Evolutionary conservation across 805 yeast genomes (phyloP), one percentile per base, ranked within the genome.

Genomic region (Wickerhamiella bombiphila): DNA sequence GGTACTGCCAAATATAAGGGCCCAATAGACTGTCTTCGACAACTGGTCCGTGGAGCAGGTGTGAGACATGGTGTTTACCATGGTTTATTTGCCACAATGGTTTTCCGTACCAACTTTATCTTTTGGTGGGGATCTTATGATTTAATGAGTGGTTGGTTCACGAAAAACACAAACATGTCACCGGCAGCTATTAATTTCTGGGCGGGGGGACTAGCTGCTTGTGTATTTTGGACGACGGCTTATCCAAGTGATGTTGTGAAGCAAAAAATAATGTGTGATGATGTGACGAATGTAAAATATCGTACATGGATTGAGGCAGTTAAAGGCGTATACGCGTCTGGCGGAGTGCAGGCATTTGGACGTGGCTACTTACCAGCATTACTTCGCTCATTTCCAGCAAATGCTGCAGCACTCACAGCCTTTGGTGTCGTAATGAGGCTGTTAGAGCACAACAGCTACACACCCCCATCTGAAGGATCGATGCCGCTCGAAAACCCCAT

Each of bases 71-170:
- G 94, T 0, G 60, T 80, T 2, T 85, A 81, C 55, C 74, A 80
- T 47, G 95, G 94, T 4, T 64, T 85, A 31, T 59, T 74, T n/a
- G 74, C 93, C 13, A 85, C 96, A 0, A 71, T 83, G 77, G 69
- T 85, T 11, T 85, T 85, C 62, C 68, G 95, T 54, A 74, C 93
- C 1, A 80, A 80, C 57, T 85, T 83, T 55, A 66, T 80, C 25
- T 80, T 81, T 41, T 82, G 93, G 88, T 85, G 96, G 96, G 94
- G 94, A 1, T 74, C 93, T 0, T 85, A 85, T 54, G 93, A 82
- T 52, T 40, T 82, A 6, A 68, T 83, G 55, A 80, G 93, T 5
- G 64, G 69, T 38, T 75, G 68, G 65, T 74, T 83, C 57, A 67
- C 70, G 46, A 62, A 65, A 4, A 64, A 80, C 48, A 82, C 94